phyloP scores from a whole-genome alignment of 495 filamentous ascomycete genomes.

The Physcia stellaris region DNA sequence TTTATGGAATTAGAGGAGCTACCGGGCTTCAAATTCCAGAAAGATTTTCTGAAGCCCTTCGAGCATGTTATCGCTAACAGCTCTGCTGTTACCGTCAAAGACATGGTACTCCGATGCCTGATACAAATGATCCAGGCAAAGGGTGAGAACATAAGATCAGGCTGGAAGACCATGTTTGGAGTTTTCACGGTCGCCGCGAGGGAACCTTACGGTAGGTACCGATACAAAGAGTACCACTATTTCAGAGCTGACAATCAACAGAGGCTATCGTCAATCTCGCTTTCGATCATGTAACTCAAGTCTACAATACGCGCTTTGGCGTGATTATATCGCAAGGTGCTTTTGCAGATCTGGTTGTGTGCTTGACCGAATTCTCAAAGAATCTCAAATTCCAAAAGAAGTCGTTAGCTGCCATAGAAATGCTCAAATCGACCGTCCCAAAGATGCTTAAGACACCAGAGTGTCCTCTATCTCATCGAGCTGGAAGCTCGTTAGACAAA shows the following conservation, averaged over 20 bases:
- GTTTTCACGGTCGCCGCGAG: conserved; percentile 92
- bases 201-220: conserved; percentile 57
- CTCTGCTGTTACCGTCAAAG: conserved; percentile 78
- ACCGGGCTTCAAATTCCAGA: conserved; percentile 98
- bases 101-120: conserved; percentile 93
- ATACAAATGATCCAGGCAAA: conserved; percentile 98
- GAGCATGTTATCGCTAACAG: conserved; percentile 95
- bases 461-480: conserved; percentile 66
- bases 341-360: conserved; percentile 92
- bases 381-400: conserved; percentile 97
- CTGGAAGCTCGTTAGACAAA: conserved; percentile 22
- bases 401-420: conserved; percentile 90
- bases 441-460: conserved; percentile 94
- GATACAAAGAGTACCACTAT: neutral
- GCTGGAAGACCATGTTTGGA: conserved; percentile 98
- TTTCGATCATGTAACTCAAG: conserved; percentile 89
- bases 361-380: conserved; percentile 95
- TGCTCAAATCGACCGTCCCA: conserved; percentile 75
- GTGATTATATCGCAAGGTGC: conserved; percentile 93
- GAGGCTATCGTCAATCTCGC: conserved; percentile 93
- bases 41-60: conserved; percentile 96
- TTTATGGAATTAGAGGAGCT: conserved; percentile 98
- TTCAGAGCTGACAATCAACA: conserved; percentile 12
- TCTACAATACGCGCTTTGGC: conserved; percentile 96
- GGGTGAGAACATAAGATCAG: conserved; percentile 90